Percentiles rank a stretch among this genome's conserved stretches.
These are phyloP conservation scores for Chlorophyllum brunneum DNA, from an alignment of 768 basidiomycete genomes.

Conservation along the genomic window DNA sequence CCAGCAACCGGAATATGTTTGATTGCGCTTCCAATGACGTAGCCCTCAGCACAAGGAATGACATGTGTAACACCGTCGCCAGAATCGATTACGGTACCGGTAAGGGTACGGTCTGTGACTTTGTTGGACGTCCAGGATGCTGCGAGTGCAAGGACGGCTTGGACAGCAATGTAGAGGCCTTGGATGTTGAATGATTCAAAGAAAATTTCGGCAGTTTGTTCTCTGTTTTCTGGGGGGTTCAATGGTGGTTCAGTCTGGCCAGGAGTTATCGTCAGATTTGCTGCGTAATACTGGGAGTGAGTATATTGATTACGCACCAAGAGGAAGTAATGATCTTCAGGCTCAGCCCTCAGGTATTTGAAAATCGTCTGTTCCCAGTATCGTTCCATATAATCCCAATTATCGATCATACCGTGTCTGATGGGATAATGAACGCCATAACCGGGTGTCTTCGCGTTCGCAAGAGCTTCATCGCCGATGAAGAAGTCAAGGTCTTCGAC, in stretches of 20 bases:
- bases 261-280: background rate
- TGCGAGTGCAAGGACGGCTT: constrained; percentile 96
- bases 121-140: constrained; percentile 95
- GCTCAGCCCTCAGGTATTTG: constrained; percentile 97
- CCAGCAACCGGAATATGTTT: constrained; percentile 99
- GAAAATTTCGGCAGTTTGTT: constrained; percentile 99
- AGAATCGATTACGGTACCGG: constrained; percentile 97
- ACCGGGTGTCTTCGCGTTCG: constrained; percentile 90
- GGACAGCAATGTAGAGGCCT: constrained; percentile 97
- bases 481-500: constrained; percentile 99
- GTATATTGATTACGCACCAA: constrained; percentile 54
- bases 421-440: constrained; percentile 97
- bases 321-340: constrained; percentile 98
- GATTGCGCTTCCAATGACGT: constrained; percentile 98
- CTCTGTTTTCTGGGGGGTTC: constrained; percentile 97
- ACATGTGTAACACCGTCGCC: constrained; percentile 99
- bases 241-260: constrained; percentile 95
- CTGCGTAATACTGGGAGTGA: background rate
- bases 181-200: constrained; percentile 99
- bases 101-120: constrained; percentile 86
- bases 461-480: constrained; percentile 97
- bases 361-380: constrained; percentile 99
- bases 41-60: constrained; percentile 93
- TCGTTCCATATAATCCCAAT: constrained; percentile 98
- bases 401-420: constrained; percentile 95